Base-by-base conservation (phyloP, 2,329 filamentous ascomycete species). In the Clarireedia paspali region DNA sequence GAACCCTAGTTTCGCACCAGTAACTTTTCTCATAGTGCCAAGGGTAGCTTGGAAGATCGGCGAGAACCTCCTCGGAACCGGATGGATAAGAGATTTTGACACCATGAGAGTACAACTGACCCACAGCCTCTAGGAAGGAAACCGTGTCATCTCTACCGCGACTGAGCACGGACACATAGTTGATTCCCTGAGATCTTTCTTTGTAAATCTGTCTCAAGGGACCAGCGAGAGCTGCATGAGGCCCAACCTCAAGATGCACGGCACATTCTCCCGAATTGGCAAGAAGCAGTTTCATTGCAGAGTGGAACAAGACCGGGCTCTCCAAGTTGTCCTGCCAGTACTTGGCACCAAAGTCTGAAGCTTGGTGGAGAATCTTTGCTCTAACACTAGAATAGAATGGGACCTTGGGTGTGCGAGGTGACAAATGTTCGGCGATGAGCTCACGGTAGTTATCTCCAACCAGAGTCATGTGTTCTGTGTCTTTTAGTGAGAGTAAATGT, bases 11-110 rank as follows among this genome's bases (percentile, higher is more conserved):
- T 57, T 81, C 78, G 57, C 75, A 71, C 77, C 78, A 81, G 62
- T 78, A 79, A 0, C 63, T 67, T 30, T 72, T 75, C 17, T 67
- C 66, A 55, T 80, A 77, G 34, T 81, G 77, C 77, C 78, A 82
- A 1, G 75, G 70, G 57, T 81, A 81, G 1, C 71, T 69, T 1
- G 78, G 77, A 14, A 82, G 63, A 55, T 77, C 70, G 1, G 68
- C 62, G 3, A 81, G 23, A 15, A 44, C n/a, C 17, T 45, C 15
- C 14, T 45, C 15, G 17, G 44, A 23, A 46, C 44, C 44, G 9
- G 9, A 5, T 5, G 38, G 38, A 40, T 5, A 40, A 5, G 17
- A n/a, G 17, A 40, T 40, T 40, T 4, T 5, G 5, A 40, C 38
- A 14, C 15, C 5, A 23, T 6, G 44, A 20, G 4, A 27, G 15